These are phyloP conservation scores for Pleurostoma richardsiae DNA, from an alignment of 2,329 filamentous ascomycete species.

Conservation along the genomic window DNA sequence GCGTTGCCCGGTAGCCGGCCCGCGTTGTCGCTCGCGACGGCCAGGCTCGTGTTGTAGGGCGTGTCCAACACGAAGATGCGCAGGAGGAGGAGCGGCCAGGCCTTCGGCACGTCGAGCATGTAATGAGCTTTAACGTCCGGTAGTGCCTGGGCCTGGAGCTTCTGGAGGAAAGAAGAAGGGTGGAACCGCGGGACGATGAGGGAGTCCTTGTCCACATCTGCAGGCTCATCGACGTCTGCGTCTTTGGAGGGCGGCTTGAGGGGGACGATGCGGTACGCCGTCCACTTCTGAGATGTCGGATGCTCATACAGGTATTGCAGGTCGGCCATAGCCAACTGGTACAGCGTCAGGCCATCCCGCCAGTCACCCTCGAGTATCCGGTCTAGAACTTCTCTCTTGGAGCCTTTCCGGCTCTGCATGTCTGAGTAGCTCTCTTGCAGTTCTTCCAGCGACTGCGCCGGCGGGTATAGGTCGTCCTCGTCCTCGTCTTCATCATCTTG, in stretches of 20 bases:
- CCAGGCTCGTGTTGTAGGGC: constrained; percentile 64
- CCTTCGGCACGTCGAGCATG: constrained; percentile 66
- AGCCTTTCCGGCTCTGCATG: constrained; percentile 55
- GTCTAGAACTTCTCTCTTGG: constrained; percentile 58
- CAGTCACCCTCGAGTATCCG: constrained; percentile 65
- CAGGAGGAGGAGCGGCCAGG: constrained; percentile 67
- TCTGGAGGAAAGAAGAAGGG: constrained; percentile 72
- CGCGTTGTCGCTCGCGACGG: constrained; percentile 19
- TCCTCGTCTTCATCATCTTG: constrained; percentile 45
- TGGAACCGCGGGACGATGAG: constrained; percentile 67
- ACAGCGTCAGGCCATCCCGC: constrained; percentile 58
- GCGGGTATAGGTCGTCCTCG: constrained; percentile 62
- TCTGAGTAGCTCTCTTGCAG: constrained; percentile 61
- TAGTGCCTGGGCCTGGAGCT: constrained; percentile 68
- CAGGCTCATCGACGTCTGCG: constrained; percentile 31
- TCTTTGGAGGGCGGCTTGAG: constrained; percentile 25
- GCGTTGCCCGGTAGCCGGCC: constrained; percentile 30
- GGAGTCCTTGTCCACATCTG: constrained; percentile 37
- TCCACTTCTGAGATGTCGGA: constrained; percentile 59
- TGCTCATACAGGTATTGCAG: constrained; percentile 62
- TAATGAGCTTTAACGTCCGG: constrained; percentile 82
- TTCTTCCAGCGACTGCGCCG: constrained; percentile 58
- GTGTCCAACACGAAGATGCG: constrained; percentile 76
- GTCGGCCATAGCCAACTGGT: constrained; percentile 66
- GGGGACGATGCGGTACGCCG: constrained; percentile 53